phyloP scores from a whole-genome alignment of 2,329 filamentous ascomycete species.

The Penicillium sclerotiorum region DNA sequence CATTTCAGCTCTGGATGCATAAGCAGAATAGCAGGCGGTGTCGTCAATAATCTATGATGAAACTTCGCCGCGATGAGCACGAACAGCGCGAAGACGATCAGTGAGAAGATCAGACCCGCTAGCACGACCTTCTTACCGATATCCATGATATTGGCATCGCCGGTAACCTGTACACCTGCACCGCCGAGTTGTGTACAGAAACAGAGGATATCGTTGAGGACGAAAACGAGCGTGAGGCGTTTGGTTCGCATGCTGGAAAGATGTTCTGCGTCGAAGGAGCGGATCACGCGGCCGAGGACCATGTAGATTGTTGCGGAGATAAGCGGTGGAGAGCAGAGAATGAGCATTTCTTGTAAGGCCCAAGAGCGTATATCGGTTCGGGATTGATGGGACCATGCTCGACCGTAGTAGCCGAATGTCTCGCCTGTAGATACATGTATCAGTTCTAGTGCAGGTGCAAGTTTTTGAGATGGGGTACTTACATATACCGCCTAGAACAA shows the following conservation, averaged over 20 bases:
- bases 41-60: slow-evolving; percentile 22
- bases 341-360: slow-evolving; percentile 41
- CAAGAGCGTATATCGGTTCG: slow-evolving; percentile 31
- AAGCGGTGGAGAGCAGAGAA: slow-evolving; percentile 45
- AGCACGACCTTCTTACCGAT: slow-evolving; percentile 30
- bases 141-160: slow-evolving; percentile 20
- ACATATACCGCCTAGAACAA: slow-evolving; percentile 43
- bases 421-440: slow-evolving; percentile 27
- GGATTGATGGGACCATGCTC: slow-evolving; percentile 37
- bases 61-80: slow-evolving; percentile 26
- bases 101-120: slow-evolving; percentile 31
- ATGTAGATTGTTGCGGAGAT: slow-evolving; percentile 44
- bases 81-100: slow-evolving; percentile 33
- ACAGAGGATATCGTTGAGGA: slow-evolving; percentile 38
- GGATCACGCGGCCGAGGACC: slow-evolving; percentile 45
- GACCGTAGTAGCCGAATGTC: slow-evolving; percentile 41
- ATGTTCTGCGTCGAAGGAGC: slow-evolving; percentile 37
- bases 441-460: not conserved
- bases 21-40: slow-evolving; percentile 19
- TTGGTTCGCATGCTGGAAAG: slow-evolving; percentile 36
- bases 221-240: slow-evolving; percentile 44
- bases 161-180: slow-evolving; percentile 31
- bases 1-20: slow-evolving; percentile 25
- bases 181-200: slow-evolving; percentile 40
- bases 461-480: slow-evolving; percentile 9